Base-by-base conservation (phyloP, 1,284 basidiomycete species). In the Malassezia caprae region DNA sequence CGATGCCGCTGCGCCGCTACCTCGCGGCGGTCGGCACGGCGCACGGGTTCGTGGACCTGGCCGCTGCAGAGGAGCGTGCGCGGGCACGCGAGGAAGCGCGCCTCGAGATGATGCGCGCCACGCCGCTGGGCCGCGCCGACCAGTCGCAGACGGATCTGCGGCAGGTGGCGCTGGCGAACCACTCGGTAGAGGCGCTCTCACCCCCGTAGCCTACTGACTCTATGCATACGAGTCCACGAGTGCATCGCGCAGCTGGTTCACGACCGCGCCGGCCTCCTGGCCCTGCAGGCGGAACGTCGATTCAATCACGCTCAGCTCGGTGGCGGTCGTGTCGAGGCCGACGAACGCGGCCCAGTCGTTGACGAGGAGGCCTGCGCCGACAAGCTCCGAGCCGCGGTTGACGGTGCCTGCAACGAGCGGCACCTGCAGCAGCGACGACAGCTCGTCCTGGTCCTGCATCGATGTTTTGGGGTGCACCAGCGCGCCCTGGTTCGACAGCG, bases 281-380 rank as follows among this genome's bases (percentile, higher is more conserved):
- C 62, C 63, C 23, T 61, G 65, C 35, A 68, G 53, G 42, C 61
- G 91, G 82, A 98, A 99, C 32, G 90, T 82, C 32, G 90, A 90
- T 76, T 99, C 94, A 65, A 98, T 94, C 48, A 99, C 94, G 68
- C 85, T 88, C 75, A 96, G 88, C 78, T 99, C 94, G 49, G 93
- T 96, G 17, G 94, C 94, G 21, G 93, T 96, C 53, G 93, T 67
- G 28, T 72, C 69, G 24, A 65, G 57, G 2, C 68, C 71, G 23
- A 62, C 62, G 77, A 98, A 98, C 15, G 94, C 93, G 78, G 87
- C 90, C 90, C 91, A 98, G 76, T 98, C 91, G 73, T 99, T 99
- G 58, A 96, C 94, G 53, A 99, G 88, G 47, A 98, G 80, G 23
- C 94, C 94, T 7, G 93, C 94, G 46, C 94, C 94, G 65, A 99